These are phyloP conservation scores for Komagataella ulmi DNA, from an alignment of 805 yeast genomes.

Conservation along the genomic window DNA sequence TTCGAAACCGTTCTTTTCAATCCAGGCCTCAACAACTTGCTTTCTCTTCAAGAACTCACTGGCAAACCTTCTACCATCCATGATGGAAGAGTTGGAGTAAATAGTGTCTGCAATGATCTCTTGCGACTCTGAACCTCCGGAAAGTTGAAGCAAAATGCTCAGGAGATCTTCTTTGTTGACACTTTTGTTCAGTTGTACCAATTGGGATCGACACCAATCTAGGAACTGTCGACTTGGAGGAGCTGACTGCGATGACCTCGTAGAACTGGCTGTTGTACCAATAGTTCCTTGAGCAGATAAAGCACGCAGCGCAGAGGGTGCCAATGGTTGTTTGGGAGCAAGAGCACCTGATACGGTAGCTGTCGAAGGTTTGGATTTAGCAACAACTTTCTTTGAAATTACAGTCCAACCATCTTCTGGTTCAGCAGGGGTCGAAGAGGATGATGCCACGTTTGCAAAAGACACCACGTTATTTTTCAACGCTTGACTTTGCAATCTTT, in stretches of 20 bases:
- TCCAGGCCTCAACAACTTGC: constrained; percentile 48
- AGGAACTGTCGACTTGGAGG: constrained; percentile 49
- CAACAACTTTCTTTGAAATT: constrained; percentile 23
- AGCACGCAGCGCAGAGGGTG: constrained; percentile 2
- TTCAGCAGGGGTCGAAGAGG: constrained; percentile 6
- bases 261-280: constrained; percentile 2
- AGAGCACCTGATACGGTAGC: constrained; percentile 15
- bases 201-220: constrained; percentile 57
- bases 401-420: constrained; percentile 22
- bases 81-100: constrained; percentile 73
- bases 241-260: constrained; percentile 17
- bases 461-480: constrained; percentile 7
- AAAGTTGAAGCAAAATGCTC: constrained; percentile 61
- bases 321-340: constrained; percentile 13
- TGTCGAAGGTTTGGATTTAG: constrained; percentile 11
- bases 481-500: constrained; percentile 5
- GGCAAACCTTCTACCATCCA: constrained; percentile 94
- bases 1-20: constrained; percentile 25
- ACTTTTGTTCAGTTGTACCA: constrained; percentile 56
- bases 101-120: constrained; percentile 89
- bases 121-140: constrained; percentile 48
- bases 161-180: constrained; percentile 71
- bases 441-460: constrained; percentile 10
- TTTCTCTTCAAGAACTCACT: constrained; percentile 76
- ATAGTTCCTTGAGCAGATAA: constrained; percentile 9